A percentile compares a stretch with the other conserved stretches of the same genome.
Conservation (phyloP, 495 filamentous ascomycete genomes). For the Astrothelium subdiscretum region DNA sequence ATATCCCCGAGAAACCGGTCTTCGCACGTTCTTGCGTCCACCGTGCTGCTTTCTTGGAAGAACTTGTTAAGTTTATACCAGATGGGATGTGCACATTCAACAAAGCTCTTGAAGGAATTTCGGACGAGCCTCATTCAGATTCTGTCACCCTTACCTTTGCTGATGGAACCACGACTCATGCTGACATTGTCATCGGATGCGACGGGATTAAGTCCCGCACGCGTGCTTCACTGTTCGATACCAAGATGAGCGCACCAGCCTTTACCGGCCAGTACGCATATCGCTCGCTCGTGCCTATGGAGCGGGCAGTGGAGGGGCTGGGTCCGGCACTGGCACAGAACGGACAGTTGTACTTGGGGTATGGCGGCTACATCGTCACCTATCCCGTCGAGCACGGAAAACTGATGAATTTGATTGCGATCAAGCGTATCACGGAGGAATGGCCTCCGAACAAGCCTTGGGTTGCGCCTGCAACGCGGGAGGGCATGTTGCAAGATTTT, state of each 20-base stretch:
- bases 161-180: background rate
- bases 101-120: constrained; percentile 15
- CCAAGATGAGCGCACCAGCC: background rate
- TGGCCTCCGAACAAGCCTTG: background rate
- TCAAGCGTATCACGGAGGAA: background rate
- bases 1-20: background rate
- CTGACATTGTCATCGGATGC: background rate
- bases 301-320: background rate
- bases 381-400: constrained; percentile 2
- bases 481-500: background rate
- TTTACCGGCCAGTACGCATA: background rate
- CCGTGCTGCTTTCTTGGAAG: constrained; percentile 40
- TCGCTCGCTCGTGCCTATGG: constrained; percentile 5
- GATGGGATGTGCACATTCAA: constrained; percentile 23
- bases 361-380: background rate
- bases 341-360: background rate
- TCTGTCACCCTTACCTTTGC: constrained; percentile 19
- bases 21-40: constrained; percentile 14
- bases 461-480: background rate
- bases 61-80: constrained; percentile 36
- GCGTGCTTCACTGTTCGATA: background rate
- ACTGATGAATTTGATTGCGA: constrained; percentile 1
- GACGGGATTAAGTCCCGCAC: constrained; percentile 1
- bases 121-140: background rate
- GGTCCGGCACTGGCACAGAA: background rate